Conservation (phyloP, 78 protist species). For the Dictyostelium brefeldianum region DNA sequence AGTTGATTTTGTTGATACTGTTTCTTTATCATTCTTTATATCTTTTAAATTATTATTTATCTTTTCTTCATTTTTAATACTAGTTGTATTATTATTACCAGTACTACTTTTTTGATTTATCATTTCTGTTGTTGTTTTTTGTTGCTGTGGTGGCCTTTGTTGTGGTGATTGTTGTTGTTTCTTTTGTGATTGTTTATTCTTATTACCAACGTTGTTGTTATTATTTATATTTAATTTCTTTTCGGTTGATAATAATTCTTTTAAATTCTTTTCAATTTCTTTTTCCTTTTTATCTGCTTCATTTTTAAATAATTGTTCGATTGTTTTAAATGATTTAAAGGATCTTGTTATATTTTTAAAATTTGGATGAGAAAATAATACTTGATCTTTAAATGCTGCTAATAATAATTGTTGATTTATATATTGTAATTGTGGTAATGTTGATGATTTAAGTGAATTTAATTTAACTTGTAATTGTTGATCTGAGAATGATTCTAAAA, state of each 20-base stretch:
- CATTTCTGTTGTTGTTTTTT: constrained; percentile 19
- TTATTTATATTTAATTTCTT: constrained; percentile 16
- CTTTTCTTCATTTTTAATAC: neutral
- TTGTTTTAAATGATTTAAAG: neutral
- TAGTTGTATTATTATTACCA: neutral
- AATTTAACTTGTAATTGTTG: neutral
- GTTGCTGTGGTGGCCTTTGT: neutral
- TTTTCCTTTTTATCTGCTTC: constrained; percentile 1
- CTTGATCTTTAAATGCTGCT: constrained; percentile 21
- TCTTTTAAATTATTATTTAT: constrained; percentile 24
- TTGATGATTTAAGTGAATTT: neutral
- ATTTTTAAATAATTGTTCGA: constrained; percentile 8
- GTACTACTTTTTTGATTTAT: neutral
- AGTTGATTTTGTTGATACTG: too few relatives aligned
- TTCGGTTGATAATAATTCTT: constrained; percentile 3
- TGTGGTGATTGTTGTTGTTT: constrained; percentile 13
- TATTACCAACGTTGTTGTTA: neutral
- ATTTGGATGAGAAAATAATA: constrained; percentile 1
- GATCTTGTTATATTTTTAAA: neutral
- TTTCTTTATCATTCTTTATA: neutral
- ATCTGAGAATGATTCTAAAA: neutral
- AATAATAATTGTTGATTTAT: constrained; percentile 2
- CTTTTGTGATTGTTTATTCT: neutral
- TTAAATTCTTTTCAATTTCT: constrained; percentile 29
- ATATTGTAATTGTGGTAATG: neutral